Evolutionary conservation across 1,284 basidiomycete genomes (phyloP).

Genomic region (Marasmius fiardii): DNA sequence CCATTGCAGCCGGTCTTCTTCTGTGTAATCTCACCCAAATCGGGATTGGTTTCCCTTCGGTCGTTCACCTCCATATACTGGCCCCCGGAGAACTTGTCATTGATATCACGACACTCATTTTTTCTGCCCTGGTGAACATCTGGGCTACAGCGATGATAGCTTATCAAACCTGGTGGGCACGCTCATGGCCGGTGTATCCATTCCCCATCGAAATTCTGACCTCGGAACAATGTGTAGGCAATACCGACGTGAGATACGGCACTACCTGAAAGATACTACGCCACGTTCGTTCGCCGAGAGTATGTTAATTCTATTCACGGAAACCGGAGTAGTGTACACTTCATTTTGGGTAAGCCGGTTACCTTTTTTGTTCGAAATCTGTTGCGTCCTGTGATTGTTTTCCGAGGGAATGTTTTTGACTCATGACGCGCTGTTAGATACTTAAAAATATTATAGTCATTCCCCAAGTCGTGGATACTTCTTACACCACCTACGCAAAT

Average conservation of each 20-base stretch:
- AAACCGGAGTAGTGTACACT: conserved; percentile 11
- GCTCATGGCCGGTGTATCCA: background rate
- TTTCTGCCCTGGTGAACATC: conserved; percentile 10
- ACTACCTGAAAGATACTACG: background rate
- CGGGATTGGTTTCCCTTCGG: conserved; percentile 8
- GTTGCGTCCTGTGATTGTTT: no score
- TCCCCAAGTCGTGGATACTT: conserved; percentile 5
- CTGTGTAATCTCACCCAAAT: conserved; percentile 14
- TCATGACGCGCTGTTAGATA: conserved; percentile 2
- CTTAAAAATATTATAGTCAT: conserved; percentile 12
- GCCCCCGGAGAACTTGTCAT: conserved; percentile 5
- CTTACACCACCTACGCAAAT: conserved; percentile 11
- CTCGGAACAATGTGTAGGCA: conserved; percentile 6
- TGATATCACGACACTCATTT: conserved; percentile 7
- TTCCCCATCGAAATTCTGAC: background rate
- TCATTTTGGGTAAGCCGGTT: conserved; percentile 9
- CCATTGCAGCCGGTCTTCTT: conserved; percentile 4
- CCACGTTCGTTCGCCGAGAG: conserved; percentile 4
- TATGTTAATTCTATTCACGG: conserved; percentile 10
- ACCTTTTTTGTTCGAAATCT: background rate
- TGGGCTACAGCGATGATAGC: conserved; percentile 15
- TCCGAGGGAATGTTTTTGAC: no score
- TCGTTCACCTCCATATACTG: conserved; percentile 5
- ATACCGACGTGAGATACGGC: background rate
- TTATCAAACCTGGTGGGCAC: conserved; percentile 10